These are phyloP conservation scores for Pseudogymnoascus verrucosus DNA, from an alignment of 2,329 filamentous ascomycete species.

Conservation along the genomic window DNA sequence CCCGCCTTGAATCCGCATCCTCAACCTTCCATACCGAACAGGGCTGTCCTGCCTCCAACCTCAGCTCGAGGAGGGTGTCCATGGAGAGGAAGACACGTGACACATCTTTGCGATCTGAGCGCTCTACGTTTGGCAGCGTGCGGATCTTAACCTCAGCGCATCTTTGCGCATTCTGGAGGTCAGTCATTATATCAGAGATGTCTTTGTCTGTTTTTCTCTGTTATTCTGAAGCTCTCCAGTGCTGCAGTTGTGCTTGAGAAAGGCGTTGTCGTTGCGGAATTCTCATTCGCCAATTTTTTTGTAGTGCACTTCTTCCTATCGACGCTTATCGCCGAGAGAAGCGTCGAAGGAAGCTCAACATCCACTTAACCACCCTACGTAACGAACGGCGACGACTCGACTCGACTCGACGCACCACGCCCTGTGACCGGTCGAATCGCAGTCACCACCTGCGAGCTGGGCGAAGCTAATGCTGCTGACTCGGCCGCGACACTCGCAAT, in stretches of 20 bases:
- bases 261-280: background rate
- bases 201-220: background rate
- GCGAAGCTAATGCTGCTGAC: constrained; percentile 36
- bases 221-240: background rate
- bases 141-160: constrained; percentile 28
- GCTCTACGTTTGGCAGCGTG: constrained; percentile 21
- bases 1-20: constrained; percentile 17
- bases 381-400: background rate
- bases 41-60: constrained; percentile 49
- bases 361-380: background rate
- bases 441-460: constrained; percentile 21
- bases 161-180: constrained; percentile 18
- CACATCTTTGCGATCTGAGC: constrained; percentile 25
- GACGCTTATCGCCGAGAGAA: constrained; percentile 1
- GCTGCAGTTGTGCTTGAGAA: background rate
- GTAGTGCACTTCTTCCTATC: constrained; percentile 5
- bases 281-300: constrained; percentile 7
- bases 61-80: constrained; percentile 43
- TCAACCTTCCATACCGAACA: constrained; percentile 42
- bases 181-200: constrained; percentile 16
- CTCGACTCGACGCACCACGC: background rate
- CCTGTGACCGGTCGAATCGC: background rate
- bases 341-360: background rate
- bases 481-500: constrained; percentile 34
- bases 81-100: constrained; percentile 26